Percentiles rank a stretch among this genome's conserved stretches.
Conservation (phyloP, 441 rosid species). For the Gossypium trilobum region DNA sequence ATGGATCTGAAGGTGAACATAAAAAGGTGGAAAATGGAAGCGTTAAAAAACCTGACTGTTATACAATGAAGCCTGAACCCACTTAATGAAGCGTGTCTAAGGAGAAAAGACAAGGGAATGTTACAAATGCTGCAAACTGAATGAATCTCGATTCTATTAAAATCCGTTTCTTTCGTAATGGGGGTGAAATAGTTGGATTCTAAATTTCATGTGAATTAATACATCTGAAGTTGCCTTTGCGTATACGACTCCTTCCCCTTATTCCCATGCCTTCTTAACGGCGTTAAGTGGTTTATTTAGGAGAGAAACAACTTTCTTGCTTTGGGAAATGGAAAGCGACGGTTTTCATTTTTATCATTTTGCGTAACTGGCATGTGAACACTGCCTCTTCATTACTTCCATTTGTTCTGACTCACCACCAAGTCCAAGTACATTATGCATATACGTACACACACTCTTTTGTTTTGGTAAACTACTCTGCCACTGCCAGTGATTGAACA, state of each 20-base stretch:
- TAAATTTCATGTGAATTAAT: too few species aligned
- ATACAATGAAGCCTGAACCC: too few species aligned
- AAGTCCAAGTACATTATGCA: background rate
- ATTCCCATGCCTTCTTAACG: background rate
- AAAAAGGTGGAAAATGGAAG: too few species aligned
- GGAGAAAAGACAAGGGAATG: too few species aligned
- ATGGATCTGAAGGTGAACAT: too few species aligned
- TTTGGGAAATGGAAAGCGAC: background rate
- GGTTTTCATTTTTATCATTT: background rate
- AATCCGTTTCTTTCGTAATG: too few species aligned
- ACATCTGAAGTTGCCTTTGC: too few species aligned
- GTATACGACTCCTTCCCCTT: background rate
- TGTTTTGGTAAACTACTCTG: background rate
- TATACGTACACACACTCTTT: background rate
- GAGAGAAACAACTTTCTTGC: background rate
- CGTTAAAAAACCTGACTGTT: too few species aligned
- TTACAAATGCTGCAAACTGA: too few species aligned
- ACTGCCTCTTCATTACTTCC: background rate
- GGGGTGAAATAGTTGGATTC: too few species aligned
- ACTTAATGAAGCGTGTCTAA: too few species aligned
- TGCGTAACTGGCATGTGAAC: background rate
- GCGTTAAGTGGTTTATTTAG: background rate
- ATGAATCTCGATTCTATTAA: too few species aligned
- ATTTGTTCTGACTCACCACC: background rate
- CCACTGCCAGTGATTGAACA: constrained; percentile 1